phyloP scores from a whole-genome alignment of 148 eudicot species.

The Talinum fruticosum region DNA sequence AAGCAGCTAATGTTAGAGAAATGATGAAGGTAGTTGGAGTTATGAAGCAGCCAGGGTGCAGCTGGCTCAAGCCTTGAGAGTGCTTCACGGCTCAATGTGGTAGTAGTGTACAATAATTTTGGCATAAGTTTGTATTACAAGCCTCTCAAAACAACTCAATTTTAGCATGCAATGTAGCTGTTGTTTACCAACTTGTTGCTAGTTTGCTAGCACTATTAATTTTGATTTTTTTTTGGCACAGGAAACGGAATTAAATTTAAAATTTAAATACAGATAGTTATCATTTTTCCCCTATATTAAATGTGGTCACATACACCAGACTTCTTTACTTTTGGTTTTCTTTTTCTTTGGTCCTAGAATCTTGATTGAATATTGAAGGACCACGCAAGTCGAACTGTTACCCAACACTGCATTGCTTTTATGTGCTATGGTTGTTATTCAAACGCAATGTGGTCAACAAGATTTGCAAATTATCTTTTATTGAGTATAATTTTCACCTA shows the following conservation, averaged over 20 bases:
- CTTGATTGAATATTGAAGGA: neutral
- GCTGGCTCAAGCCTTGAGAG: slow-evolving; percentile 48
- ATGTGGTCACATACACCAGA: no score
- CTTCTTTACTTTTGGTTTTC: no score
- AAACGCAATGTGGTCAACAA: neutral
- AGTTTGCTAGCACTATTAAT: no score
- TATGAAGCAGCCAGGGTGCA: slow-evolving; percentile 66
- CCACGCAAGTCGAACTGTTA: no score
- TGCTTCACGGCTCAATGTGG: neutral
- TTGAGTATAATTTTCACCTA: neutral
- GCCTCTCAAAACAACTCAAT: no score
- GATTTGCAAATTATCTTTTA: neutral
- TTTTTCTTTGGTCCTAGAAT: neutral
- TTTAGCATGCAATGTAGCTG: no score
- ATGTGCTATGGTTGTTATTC: neutral
- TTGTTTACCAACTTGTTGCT: no score
- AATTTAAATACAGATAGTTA: no score
- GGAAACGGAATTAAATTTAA: no score
- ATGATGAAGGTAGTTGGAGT: slow-evolving; percentile 56
- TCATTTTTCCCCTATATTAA: no score
- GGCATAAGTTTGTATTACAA: no score
- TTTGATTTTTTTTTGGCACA: no score
- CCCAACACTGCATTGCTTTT: neutral
- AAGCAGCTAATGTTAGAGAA: slow-evolving; percentile 60
- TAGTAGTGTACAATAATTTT: neutral